Base-by-base conservation (phyloP, 1,284 basidiomycete species). In the Sparassis latifolia region DNA sequence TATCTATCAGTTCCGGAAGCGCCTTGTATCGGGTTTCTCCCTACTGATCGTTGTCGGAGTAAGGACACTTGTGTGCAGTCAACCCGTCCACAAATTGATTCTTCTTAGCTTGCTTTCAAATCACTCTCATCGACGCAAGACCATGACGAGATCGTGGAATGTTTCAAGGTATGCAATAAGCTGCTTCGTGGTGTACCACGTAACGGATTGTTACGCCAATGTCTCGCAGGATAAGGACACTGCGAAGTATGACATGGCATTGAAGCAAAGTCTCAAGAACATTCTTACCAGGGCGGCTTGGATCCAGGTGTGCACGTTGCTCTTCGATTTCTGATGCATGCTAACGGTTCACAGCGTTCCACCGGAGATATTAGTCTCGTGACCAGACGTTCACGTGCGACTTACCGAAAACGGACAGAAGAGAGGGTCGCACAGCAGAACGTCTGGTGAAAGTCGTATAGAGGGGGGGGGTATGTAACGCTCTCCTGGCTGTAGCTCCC, bases 91-190 rank as follows among this genome's bases (percentile, higher is more conserved):
- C 12, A 6, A 37, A 7, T 1, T 37, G 12, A 6, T 37, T 7
- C 6, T 37, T 7, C 12, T 37, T 6, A 84, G 81, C 70, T 72
- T 50, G 73, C 82, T 5, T 82, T 92, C 67, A 69, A 70, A 32
- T 68, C 70, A 39, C 74, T 97, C 53, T 80, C 85, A 20, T 80
- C 77, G 20, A 72, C 85, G 57, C 69, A 82, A 56, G 94, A 97
- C 69, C 77, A 82, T 30, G 68, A 82, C 46, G 75, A 74, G 4
- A 77, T 84, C 29, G 79, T 81, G 47, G 73, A 67, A 3, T 94
- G 89, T 74, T 88, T 87, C 69, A 77, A 82, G 74, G 80, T 78
- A 58, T 1, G 20, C 20, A 20, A 20, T 37, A 37, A 7, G 7
- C 35, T 37, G 6, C 12, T 37, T 37, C 35, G 20, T 20, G 12